Evolutionary conservation across 768 basidiomycete species (phyloP).

Genomic region (Termitomyces sp.): DNA sequence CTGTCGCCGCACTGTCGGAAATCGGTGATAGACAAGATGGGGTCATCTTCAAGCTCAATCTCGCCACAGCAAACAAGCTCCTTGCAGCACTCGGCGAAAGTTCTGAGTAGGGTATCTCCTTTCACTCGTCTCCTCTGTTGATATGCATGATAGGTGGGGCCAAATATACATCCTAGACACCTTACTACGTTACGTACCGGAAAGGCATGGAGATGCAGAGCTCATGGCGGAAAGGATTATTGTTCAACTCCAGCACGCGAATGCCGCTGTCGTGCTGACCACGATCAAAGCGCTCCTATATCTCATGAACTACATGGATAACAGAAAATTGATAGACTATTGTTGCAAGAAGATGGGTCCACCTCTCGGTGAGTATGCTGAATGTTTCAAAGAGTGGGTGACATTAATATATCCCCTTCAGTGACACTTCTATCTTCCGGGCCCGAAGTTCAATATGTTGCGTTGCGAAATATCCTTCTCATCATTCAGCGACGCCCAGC

Average conservation of each 20-base stretch:
- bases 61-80: conserved; percentile 84
- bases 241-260: conserved; percentile 94
- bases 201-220: conserved; percentile 84
- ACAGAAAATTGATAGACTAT: conserved; percentile 77
- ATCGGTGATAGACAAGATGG: conserved; percentile 94
- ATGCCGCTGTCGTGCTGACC: conserved; percentile 98
- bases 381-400: neutral
- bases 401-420: conserved; percentile 26
- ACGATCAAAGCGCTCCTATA: conserved; percentile 94
- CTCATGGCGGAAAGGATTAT: conserved; percentile 94
- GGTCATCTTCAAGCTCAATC: conserved; percentile 87
- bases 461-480: conserved; percentile 91
- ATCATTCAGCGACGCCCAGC: conserved; percentile 94
- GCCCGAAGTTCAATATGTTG: conserved; percentile 98
- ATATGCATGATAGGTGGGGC: conserved; percentile 73
- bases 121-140: conserved; percentile 1
- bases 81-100: conserved; percentile 91
- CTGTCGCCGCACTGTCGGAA: conserved; percentile 95
- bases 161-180: conserved; percentile 98
- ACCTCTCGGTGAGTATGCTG: conserved; percentile 68
- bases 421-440: conserved; percentile 96
- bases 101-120: conserved; percentile 74
- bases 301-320: conserved; percentile 99
- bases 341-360: conserved; percentile 99
- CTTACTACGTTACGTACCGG: conserved; percentile 90